A percentile compares a stretch with the other conserved stretches of the same genome.
Evolutionary conservation across 352 stramenopile genomes (phyloP).

Genomic region (Pythium sukuiense): DNA sequence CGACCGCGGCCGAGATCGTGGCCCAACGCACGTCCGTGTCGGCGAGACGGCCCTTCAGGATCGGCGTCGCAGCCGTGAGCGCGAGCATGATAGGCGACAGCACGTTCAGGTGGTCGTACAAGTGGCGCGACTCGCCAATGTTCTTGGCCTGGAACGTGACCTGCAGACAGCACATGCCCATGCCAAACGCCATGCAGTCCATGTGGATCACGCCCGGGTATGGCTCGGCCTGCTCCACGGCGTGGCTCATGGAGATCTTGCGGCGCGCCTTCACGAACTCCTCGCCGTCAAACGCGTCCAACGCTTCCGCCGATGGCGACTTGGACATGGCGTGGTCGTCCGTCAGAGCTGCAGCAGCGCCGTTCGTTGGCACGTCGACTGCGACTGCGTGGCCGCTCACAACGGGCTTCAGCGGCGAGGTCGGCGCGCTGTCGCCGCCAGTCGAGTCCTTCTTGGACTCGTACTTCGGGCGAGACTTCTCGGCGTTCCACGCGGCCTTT

Average conservation of each 20-base stretch:
- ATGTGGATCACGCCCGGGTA: slow-evolving; percentile 96
- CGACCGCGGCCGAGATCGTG: slow-evolving; percentile 97
- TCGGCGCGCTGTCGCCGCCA: slow-evolving; percentile 14
- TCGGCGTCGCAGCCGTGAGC: slow-evolving; percentile 97
- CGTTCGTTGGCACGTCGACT: background rate
- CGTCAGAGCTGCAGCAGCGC: background rate
- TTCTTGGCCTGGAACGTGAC: slow-evolving; percentile 98
- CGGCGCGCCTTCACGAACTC: slow-evolving; percentile 57
- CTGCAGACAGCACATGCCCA: slow-evolving; percentile 99
- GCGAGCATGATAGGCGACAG: slow-evolving; percentile 98
- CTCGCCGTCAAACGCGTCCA: slow-evolving; percentile 37
- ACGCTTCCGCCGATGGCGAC: slow-evolving; percentile 56
- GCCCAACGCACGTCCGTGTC: slow-evolving; percentile 95
- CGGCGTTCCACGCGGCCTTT: slow-evolving; percentile 72
- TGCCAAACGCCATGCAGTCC: slow-evolving; percentile 99
- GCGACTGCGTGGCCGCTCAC: slow-evolving; percentile 26
- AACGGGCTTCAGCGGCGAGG: slow-evolving; percentile 16
- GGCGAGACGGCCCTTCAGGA: slow-evolving; percentile 93
- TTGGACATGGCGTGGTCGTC: slow-evolving; percentile 54
- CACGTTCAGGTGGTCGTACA: slow-evolving; percentile 99
- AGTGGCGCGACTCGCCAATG: slow-evolving; percentile 96
- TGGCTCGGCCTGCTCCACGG: slow-evolving; percentile 72
- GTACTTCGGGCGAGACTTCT: slow-evolving; percentile 76
- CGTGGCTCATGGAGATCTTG: slow-evolving; percentile 69
- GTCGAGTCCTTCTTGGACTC: slow-evolving; percentile 53